Conservation (phyloP, 306 rosid species). For the Mimosa bimucronata region DNA sequence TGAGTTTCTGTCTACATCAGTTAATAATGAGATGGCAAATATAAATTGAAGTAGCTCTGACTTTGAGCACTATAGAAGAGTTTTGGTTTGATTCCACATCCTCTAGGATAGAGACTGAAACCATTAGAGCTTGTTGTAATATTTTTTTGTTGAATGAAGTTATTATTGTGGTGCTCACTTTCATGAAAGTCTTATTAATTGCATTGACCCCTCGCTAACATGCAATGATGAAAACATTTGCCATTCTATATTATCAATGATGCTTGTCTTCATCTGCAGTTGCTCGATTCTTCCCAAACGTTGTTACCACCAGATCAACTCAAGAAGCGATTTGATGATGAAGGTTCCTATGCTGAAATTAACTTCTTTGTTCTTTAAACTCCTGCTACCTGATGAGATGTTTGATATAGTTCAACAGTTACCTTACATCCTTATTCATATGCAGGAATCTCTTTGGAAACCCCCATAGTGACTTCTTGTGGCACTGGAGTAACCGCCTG, state of each 20-base stretch:
- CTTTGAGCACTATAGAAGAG: too few species aligned
- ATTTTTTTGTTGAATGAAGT: neutral
- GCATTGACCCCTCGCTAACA: neutral
- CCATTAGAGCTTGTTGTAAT: neutral
- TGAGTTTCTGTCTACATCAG: too few species aligned
- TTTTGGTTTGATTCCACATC: too few species aligned
- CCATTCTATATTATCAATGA: constrained; percentile 12
- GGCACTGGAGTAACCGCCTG: constrained; percentile 97
- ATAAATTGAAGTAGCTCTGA: neutral
- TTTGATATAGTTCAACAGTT: neutral
- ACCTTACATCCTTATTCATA: constrained; percentile 1
- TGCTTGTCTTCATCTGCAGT: constrained; percentile 48
- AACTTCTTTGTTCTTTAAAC: constrained; percentile 9
- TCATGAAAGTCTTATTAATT: neutral
- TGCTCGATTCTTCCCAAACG: constrained; percentile 78
- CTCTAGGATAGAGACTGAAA: too few species aligned
- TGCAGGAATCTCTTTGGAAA: constrained; percentile 85
- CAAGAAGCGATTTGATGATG: constrained; percentile 68
- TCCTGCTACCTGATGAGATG: neutral
- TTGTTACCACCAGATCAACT: constrained; percentile 74
- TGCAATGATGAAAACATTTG: neutral
- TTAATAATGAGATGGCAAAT: neutral
- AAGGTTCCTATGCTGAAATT: constrained; percentile 47
- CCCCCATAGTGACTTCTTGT: constrained; percentile 75
- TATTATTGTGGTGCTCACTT: neutral